Base-by-base conservation (phyloP, 2,329 filamentous ascomycete species). In the Penicillium sp. region DNA sequence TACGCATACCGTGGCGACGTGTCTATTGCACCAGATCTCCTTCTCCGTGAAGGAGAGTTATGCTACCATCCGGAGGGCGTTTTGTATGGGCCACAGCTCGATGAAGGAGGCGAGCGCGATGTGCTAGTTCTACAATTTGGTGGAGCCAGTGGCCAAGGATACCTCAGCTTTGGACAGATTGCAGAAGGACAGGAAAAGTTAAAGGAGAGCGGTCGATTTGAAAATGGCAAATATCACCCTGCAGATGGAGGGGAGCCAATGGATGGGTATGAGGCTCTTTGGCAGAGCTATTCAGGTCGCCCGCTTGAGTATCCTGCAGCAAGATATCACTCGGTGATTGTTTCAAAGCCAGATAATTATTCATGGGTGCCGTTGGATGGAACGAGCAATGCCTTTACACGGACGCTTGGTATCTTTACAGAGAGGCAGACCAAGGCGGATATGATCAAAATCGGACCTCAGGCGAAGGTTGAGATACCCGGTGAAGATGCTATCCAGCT, bases 41-140 rank as follows among this genome's bases (percentile, higher is more conserved):
- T 49, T 5, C 37, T 65, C 5, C 26, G 25, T 11, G 40, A 59
- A 29, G 57, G 57, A n/a, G 60, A 64, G n/a, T 26, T 65, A 7
- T 53, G 51, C 15, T 65, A 65, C n/a, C 63, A 65, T 14, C 63
- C 63, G 7, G 63, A 65, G 47, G 61, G 53, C 12, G 61, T 64
- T 6, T 26, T 55, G 3, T 65, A 64, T n/a, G 60, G 56, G 1
- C 59, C 61, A 1, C 58, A 65, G 40, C 41, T 55, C 31, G 61
- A 63, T 27, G 55, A 48, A 3, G 51, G 35, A 6, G 55, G 49
- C 22, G 35, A 48, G 31, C 42, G 55, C 25, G 51, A 57, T 25
- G 54, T 62, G n/a, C 49, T 61, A 8, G 57, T 63, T 4, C 51
- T 63, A 20, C 61, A 63, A 25, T 63, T 60, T 48, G 61, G 61